These are phyloP conservation scores for Auxenochlorella pyrenoidosa DNA, from an alignment of 139 green algal genomes.

Conservation along the genomic window DNA sequence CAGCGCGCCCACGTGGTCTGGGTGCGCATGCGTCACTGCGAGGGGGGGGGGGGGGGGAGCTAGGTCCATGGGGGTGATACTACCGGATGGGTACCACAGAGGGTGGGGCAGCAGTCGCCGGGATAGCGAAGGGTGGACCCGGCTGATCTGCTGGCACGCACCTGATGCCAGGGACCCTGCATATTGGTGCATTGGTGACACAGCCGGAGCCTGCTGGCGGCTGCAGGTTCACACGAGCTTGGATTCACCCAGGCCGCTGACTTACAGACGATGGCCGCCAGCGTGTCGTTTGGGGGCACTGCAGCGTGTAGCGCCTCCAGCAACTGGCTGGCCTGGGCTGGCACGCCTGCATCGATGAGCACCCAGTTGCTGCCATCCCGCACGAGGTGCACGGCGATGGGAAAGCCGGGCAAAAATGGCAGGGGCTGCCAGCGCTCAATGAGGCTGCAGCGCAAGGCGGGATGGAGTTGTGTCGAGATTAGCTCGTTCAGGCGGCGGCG, in stretches of 20 bases:
- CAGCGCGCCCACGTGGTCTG: background rate
- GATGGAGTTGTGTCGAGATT: background rate
- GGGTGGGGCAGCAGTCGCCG: too few species aligned
- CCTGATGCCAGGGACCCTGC: too few species aligned
- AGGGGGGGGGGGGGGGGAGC: background rate
- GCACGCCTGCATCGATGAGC: background rate
- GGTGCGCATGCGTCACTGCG: constrained; percentile 5
- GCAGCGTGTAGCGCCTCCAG: background rate
- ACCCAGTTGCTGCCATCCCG: background rate
- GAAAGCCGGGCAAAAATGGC: background rate
- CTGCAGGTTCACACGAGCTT: too few species aligned
- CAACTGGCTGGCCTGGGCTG: background rate
- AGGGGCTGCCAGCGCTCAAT: background rate
- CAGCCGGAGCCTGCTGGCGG: too few species aligned
- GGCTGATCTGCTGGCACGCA: too few species aligned
- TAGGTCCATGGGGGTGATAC: too few species aligned
- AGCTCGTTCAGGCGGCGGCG: background rate
- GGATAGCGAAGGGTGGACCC: too few species aligned
- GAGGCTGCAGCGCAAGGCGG: background rate
- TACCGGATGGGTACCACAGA: too few species aligned
- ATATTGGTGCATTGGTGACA: too few species aligned
- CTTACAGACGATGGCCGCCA: background rate
- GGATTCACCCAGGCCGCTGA: too few species aligned
- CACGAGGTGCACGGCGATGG: background rate
- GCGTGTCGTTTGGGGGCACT: background rate